Evolutionary conservation across 2,329 filamentous ascomycete genomes (phyloP), one percentile per base, ranked within the genome.

Genomic region (Bipolaris cookei): DNA sequence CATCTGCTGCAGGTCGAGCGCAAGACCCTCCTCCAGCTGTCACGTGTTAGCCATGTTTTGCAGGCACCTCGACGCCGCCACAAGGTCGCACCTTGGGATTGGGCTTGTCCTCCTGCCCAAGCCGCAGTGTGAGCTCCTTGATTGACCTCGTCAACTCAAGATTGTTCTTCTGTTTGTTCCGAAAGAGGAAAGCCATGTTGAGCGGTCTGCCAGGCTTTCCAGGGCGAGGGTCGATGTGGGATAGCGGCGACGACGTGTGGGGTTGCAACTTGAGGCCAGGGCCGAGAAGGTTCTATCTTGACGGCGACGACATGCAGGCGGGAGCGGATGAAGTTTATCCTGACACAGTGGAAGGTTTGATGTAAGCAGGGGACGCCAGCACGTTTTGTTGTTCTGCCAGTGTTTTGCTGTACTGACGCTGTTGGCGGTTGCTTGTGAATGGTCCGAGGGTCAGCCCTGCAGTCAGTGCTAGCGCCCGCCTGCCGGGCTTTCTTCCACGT

Each of bases 1-100:
- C 89, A 98, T 96, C 76, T 96, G 91, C 50, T 85, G 84, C 62
- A 99, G 84, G 66, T 93, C 88, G 73, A 92, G 91, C 46, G 91
- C 89, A 62, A 96, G 83, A 72, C 97, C 93, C 73, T 98, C 94
- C 69, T 87, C 86, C 61, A 88, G 85, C 92, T 97, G 68, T 48
- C 35, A 45, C 51, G 59, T 37, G 66, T 69, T 52, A 75, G 64
- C 62, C 52, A 51, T 37, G 30, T 45, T 35, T 38, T 60, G 39
- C 37, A 47, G 38, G 48, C 23, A 32, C 38, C 43, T 23, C 41
- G 35, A 32, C 21, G 38, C 43, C 21, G 56, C 43, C 43, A 25
- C 47, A 43, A 49, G 20, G 25, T 23, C 67, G 44, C 66, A 88
- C 86, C 80, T 88, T 88, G 56, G 81, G 77, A 61, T 81, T 80